Percentiles rank a stretch among this genome's conserved stretches.
Evolutionary conservation across 1,284 basidiomycete species (phyloP).

Genomic region (Leccinum subfulvum): DNA sequence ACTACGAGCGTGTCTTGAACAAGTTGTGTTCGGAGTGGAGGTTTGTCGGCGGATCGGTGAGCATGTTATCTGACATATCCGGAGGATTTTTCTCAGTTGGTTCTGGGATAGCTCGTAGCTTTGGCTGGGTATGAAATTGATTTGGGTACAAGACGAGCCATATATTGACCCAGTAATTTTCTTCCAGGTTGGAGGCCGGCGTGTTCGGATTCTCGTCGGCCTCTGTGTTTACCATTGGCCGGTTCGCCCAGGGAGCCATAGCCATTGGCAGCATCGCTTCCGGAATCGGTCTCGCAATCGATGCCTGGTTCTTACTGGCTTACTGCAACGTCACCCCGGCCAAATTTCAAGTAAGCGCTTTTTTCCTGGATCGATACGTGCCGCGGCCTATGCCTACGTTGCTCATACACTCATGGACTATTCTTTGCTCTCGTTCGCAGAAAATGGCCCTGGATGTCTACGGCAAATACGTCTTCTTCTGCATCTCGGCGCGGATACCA

Average conservation of each 20-base stretch:
- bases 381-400: not conserved
- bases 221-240: conserved; percentile 47
- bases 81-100: not conserved
- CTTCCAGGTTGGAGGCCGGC: conserved; percentile 45
- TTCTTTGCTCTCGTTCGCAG: conserved; percentile 29
- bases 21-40: conserved; percentile 51
- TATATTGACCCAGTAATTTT: conserved; percentile 2
- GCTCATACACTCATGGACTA: not conserved
- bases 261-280: conserved; percentile 56
- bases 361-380: not conserved
- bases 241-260: conserved; percentile 46
- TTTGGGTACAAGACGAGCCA: not conserved
- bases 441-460: conserved; percentile 55
- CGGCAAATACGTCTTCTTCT: conserved; percentile 62
- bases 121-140: conserved; percentile 45
- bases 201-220: conserved; percentile 60
- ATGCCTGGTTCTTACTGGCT: conserved; percentile 60
- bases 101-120: conserved; percentile 42
- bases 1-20: conserved; percentile 42
- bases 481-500: conserved; percentile 61
- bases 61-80: conserved; percentile 13
- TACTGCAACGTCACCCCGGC: conserved; percentile 50
- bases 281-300: conserved; percentile 58
- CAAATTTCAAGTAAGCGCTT: conserved; percentile 50
- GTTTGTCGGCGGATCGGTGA: conserved; percentile 44